Percentiles rank a stretch among this genome's conserved stretches.
Conservation (phyloP, 257 asterid species). For the Lantana camara region DNA sequence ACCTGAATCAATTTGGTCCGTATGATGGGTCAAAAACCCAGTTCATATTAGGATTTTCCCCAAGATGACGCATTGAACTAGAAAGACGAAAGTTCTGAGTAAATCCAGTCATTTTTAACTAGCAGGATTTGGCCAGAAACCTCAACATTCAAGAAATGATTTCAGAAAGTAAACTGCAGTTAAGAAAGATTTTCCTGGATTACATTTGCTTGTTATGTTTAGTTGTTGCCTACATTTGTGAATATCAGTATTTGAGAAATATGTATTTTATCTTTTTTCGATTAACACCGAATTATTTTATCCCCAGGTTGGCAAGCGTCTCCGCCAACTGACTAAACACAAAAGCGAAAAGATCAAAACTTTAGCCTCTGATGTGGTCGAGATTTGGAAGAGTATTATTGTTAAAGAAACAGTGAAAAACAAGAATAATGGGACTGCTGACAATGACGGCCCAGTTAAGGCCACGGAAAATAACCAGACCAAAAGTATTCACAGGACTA, state of each 20-base stretch:
- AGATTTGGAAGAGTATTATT: constrained; percentile 76
- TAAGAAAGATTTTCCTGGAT: not conserved
- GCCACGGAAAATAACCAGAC: constrained; percentile 37
- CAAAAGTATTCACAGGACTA: constrained; percentile 45
- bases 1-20: no score
- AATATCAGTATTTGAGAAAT: not conserved
- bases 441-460: constrained; percentile 42
- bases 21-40: no score
- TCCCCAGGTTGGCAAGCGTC: constrained; percentile 84
- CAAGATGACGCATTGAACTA: no score
- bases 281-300: not conserved
- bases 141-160: not conserved
- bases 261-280: not conserved
- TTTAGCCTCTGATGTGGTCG: constrained; percentile 81
- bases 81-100: no score
- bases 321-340: constrained; percentile 87
- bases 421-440: constrained; percentile 47
- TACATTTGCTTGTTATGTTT: not conserved
- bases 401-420: constrained; percentile 67
- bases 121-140: not conserved
- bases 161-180: not conserved
- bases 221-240: not conserved
- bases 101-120: not conserved
- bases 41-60: no score
- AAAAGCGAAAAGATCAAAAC: constrained; percentile 71